A percentile compares a stretch with the other conserved stretches of the same genome.
These are phyloP conservation scores for Saturnispora serradocipensis DNA, from an alignment of 805 yeast species.

Conservation along the genomic window DNA sequence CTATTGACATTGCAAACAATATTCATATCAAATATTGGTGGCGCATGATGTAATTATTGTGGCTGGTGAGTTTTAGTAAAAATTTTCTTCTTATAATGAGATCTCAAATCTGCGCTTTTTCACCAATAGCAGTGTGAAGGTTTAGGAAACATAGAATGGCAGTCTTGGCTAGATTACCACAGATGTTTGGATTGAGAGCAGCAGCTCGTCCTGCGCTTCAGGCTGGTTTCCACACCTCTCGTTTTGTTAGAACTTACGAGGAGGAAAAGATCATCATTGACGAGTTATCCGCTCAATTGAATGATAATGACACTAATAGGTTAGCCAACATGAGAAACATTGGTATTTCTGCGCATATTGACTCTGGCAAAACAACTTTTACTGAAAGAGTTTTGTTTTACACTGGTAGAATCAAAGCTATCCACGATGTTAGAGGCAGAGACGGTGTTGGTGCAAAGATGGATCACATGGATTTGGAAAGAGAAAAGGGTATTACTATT, in stretches of 20 bases:
- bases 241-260: conserved; percentile 39
- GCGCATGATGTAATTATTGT: background rate
- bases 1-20: too few relatives aligned
- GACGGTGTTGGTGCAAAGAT: conserved; percentile 98
- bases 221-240: conserved; percentile 29
- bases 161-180: background rate
- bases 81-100: background rate
- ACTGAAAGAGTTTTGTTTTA: conserved; percentile 94
- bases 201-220: conserved; percentile 1
- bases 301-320: conserved; percentile 42
- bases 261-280: conserved; percentile 67
- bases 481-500: conserved; percentile 97
- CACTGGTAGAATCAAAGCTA: conserved; percentile 94
- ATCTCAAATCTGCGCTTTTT: background rate
- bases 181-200: conserved; percentile 5
- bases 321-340: conserved; percentile 73
- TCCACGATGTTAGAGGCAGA: conserved; percentile 93
- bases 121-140: background rate
- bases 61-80: background rate
- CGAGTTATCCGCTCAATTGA: conserved; percentile 39
- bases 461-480: conserved; percentile 98
- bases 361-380: conserved; percentile 96
- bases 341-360: conserved; percentile 97
- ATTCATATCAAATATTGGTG: background rate
- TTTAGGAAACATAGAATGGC: conserved; percentile 1